Evolutionary conservation across 2,329 filamentous ascomycete species (phyloP).

Genomic region (Hymenoscyphus occultus): DNA sequence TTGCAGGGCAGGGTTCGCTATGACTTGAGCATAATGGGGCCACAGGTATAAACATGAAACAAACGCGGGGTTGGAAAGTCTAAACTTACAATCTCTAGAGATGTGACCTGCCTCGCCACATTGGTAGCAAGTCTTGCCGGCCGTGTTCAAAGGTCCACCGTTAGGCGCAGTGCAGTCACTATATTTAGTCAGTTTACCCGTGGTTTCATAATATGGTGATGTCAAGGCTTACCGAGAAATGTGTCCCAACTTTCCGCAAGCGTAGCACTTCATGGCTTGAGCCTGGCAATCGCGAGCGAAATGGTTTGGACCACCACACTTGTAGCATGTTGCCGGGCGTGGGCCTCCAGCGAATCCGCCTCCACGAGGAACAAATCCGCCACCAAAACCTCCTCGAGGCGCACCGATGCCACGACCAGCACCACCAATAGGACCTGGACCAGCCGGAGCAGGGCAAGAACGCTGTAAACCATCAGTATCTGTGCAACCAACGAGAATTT

Average conservation of each 20-base stretch:
- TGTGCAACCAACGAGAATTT: constrained; percentile 6
- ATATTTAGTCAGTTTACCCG: constrained; percentile 8
- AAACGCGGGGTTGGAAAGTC: constrained; percentile 9
- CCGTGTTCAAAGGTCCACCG: constrained; percentile 90
- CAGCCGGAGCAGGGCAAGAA: constrained; percentile 76
- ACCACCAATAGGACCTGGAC: constrained; percentile 41
- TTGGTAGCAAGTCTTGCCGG: constrained; percentile 97
- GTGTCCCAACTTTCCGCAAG: constrained; percentile 64
- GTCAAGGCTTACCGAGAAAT: constrained; percentile 42
- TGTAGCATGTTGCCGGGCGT: constrained; percentile 69
- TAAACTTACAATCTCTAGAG: constrained; percentile 62
- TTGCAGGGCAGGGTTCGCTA: not conserved
- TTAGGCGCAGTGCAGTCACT: constrained; percentile 92
- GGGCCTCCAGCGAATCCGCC: constrained; percentile 72
- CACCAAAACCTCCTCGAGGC: constrained; percentile 67
- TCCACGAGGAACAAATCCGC: constrained; percentile 57
- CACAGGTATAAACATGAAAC: constrained; percentile 3
- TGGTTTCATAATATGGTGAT: not conserved
- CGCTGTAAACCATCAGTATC: constrained; percentile 50
- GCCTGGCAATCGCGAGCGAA: constrained; percentile 97
- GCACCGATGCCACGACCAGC: constrained; percentile 66
- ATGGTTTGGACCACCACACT: constrained; percentile 87
- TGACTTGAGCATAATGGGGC: not conserved
- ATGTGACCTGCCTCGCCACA: constrained; percentile 96
- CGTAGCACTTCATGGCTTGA: constrained; percentile 78